phyloP scores from a whole-genome alignment of 352 stramenopile genomes.

The Globisporangium sylvaticum region DNA sequence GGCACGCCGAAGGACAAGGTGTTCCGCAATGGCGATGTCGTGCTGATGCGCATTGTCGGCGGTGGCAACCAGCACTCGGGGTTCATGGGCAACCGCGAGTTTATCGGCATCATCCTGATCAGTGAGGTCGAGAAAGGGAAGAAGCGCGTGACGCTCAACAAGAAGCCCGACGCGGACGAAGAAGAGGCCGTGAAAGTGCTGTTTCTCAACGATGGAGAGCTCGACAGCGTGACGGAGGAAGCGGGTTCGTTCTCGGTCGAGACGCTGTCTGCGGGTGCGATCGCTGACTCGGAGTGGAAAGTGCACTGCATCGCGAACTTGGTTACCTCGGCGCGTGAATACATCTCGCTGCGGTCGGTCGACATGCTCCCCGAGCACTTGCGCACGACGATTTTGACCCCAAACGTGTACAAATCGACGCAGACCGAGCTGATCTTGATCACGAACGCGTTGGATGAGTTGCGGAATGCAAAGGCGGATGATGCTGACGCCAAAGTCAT shows the following conservation, averaged over 20 bases:
- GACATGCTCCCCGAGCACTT: conserved; percentile 83
- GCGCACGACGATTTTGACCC: conserved; percentile 72
- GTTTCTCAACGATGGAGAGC: conserved; percentile 78
- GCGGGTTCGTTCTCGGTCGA: conserved; percentile 63
- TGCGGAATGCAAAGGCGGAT: conserved; percentile 31
- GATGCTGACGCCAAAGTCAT: conserved; percentile 37
- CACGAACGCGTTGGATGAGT: conserved; percentile 53
- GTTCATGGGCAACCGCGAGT: conserved; percentile 52
- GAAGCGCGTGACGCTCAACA: conserved; percentile 35
- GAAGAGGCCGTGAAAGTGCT: conserved; percentile 69
- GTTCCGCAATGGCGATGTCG: conserved; percentile 77
- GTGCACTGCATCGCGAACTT: conserved; percentile 74
- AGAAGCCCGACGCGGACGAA: conserved; percentile 39
- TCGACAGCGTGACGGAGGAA: conserved; percentile 62
- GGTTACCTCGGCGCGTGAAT: conserved; percentile 76
- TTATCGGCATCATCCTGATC: conserved; percentile 73
- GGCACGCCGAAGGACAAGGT: conserved; percentile 54
- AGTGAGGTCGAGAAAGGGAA: conserved; percentile 68
- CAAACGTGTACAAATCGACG: conserved; percentile 75
- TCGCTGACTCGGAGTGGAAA: conserved; percentile 74
- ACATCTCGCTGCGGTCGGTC: conserved; percentile 76
- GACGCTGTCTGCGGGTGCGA: conserved; percentile 52
- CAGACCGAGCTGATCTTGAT: conserved; percentile 72
- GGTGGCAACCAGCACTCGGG: conserved; percentile 21
- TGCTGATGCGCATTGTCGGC: conserved; percentile 43